Base-by-base conservation (phyloP, 2,329 filamentous ascomycete species). In the Colletotrichum sp. region DNA sequence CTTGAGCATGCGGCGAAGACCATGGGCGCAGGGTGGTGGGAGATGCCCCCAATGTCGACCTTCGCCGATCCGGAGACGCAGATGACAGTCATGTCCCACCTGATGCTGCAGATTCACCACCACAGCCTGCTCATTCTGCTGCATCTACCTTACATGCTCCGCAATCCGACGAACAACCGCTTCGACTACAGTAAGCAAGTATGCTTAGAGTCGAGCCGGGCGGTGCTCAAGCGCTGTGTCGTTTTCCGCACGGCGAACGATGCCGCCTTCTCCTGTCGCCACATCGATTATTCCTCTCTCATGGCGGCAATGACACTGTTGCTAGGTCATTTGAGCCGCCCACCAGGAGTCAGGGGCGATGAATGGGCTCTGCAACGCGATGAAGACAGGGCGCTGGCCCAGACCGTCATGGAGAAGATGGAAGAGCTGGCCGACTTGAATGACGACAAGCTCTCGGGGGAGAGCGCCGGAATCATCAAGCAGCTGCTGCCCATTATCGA, bases 61-160 rank as follows among this genome's bases (percentile, higher is more conserved):
- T 60, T 63, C 78, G 15, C 75, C 73, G 26, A 64, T 44, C 18
- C 16, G 75, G 73, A 62, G 3, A 69, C 76, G 9, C 64, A 66
- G 12, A 74, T 79, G n/a, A 70, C 79, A 30, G 77, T 81, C 4
- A 71, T 83, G 39, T 75, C 81, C 7, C 83, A 84, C 7, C 78
- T 88, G 8, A 86, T 89, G 79, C 80, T 87, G 8, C 90, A 92
- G 73, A 84, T 91, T 62, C 84, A 86, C 4, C 88, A 91, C 76
- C 87, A 88, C 78, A 86, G 88, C 39, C 84, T 91, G 5, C 81
- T 91, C 9, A 86, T 89, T 39, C 85, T 89, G 10, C 85, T 92
- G 0, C 90, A 92, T 75, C 84, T 92, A 2, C 90, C 90, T 0
- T 91, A 89, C 76, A 88, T 92, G 81, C 84, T 91, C 13, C 85